Evolutionary conservation across 1,139 yeast genomes (phyloP).

Genomic region (Pneumocystis murina): DNA sequence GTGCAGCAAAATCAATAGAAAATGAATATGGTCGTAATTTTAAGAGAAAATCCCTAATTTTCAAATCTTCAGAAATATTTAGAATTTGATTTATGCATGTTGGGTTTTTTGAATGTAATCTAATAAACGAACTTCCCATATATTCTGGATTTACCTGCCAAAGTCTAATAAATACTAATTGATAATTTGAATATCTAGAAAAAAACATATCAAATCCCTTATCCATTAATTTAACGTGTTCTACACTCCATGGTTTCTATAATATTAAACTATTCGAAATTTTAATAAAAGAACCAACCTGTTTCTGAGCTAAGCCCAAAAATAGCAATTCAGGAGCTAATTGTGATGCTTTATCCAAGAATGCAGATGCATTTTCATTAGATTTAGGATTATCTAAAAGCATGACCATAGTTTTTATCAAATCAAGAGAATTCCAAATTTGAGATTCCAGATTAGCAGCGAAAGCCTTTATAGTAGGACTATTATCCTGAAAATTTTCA

Average conservation of each 20-base stretch:
- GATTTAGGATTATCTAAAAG: constrained; percentile 22
- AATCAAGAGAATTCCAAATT: constrained; percentile 18
- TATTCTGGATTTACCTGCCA: constrained; percentile 14
- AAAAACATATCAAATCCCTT: constrained; percentile 25
- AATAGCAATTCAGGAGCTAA: constrained; percentile 27
- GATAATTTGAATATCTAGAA: constrained; percentile 16
- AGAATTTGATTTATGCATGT: constrained; percentile 10
- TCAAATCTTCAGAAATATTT: constrained; percentile 11
- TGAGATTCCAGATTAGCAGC: constrained; percentile 11
- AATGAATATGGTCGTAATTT: constrained; percentile 20
- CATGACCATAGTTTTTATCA: constrained; percentile 21
- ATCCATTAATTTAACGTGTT: constrained; percentile 23
- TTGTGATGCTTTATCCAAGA: constrained; percentile 19
- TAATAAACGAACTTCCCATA: constrained; percentile 10
- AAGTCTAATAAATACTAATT: constrained; percentile 14
- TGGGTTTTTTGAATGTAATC: constrained; percentile 11
- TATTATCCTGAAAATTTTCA: constrained; percentile 10
- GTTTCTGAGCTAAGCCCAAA: constrained; percentile 24
- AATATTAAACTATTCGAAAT: neutral
- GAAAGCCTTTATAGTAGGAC: constrained; percentile 7
- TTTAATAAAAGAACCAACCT: constrained; percentile 7
- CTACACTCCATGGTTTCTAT: constrained; percentile 24
- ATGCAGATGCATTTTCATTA: constrained; percentile 18
- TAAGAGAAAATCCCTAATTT: constrained; percentile 17
- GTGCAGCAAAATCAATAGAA: constrained; percentile 24